Evolutionary conservation across 306 rosid genomes (phyloP).

Genomic region (Malus sylvestris): DNA sequence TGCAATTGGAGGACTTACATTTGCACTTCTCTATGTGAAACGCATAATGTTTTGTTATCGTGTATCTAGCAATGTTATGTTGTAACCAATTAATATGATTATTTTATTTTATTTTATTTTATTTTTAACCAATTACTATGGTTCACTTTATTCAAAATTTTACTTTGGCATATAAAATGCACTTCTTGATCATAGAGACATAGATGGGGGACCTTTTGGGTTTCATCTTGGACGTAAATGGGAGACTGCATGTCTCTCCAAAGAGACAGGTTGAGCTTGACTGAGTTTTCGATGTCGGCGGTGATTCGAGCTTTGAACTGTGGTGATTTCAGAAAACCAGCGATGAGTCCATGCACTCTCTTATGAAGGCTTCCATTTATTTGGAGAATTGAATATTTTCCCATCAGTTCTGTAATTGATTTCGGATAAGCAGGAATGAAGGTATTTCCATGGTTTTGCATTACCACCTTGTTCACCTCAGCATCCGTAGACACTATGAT

Average conservation of each 20-base stretch:
- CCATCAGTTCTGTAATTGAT: constrained; percentile 70
- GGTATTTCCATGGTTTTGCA: constrained; percentile 64
- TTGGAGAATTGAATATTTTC: constrained; percentile 62
- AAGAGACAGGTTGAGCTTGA: constrained; percentile 42
- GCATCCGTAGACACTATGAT: constrained; percentile 80
- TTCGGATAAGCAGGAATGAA: constrained; percentile 93
- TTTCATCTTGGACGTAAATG: constrained; percentile 61
- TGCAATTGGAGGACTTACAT: background rate
- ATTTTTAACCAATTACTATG: background rate
- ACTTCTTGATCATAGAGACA: background rate
- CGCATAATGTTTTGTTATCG: background rate
- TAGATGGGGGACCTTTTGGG: constrained; percentile 46
- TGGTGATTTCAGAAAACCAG: constrained; percentile 59
- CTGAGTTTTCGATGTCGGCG: constrained; percentile 44
- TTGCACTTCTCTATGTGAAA: background rate
- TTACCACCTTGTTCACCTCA: constrained; percentile 66
- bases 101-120: no score
- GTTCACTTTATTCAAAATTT: background rate
- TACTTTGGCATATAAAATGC: background rate
- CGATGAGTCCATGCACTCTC: constrained; percentile 60
- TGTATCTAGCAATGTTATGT: background rate
- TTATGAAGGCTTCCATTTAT: constrained; percentile 58
- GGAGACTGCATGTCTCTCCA: constrained; percentile 38
- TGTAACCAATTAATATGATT: background rate
- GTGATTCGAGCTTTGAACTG: constrained; percentile 64